Percentiles rank a stretch among this genome's conserved stretches.
These are phyloP conservation scores for Fereydounia khargensis DNA, from an alignment of 1,284 basidiomycete genomes.

Conservation along the genomic window DNA sequence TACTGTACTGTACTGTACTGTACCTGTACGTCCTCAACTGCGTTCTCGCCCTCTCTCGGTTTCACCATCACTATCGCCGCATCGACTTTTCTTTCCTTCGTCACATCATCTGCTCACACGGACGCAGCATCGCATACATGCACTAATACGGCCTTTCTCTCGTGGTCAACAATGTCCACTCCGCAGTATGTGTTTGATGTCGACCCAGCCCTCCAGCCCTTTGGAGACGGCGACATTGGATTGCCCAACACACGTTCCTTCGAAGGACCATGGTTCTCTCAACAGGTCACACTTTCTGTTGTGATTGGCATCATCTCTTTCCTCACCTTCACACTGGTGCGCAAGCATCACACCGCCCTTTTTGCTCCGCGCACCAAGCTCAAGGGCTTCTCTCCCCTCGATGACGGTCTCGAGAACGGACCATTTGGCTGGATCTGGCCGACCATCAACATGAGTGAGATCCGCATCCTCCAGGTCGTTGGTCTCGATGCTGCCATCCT, in stretches of 20 bases:
- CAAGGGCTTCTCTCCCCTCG: constrained; percentile 88
- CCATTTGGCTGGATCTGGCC: constrained; percentile 94
- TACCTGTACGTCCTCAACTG: too few species aligned
- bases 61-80: too few species aligned
- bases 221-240: constrained; percentile 11
- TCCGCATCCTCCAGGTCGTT: constrained; percentile 91
- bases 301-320: constrained; percentile 77
- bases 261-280: constrained; percentile 82
- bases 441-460: constrained; percentile 83
- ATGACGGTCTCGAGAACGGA: constrained; percentile 70
- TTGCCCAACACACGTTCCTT: constrained; percentile 33
- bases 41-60: too few species aligned
- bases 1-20: too few species aligned
- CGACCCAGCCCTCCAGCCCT: neutral
- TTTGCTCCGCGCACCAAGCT: constrained; percentile 91
- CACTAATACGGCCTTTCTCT: too few species aligned
- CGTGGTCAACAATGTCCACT: too few species aligned
- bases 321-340: constrained; percentile 79
- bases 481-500: constrained; percentile 93
- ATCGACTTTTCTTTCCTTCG: too few species aligned
- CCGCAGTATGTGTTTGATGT: too few species aligned
- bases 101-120: too few species aligned
- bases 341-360: constrained; percentile 80
- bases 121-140: too few species aligned
- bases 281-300: constrained; percentile 77